Evolutionary conservation across 345 rosid genomes (phyloP), one percentile per base, ranked within the genome.

Genomic region (Mangifera indica): DNA sequence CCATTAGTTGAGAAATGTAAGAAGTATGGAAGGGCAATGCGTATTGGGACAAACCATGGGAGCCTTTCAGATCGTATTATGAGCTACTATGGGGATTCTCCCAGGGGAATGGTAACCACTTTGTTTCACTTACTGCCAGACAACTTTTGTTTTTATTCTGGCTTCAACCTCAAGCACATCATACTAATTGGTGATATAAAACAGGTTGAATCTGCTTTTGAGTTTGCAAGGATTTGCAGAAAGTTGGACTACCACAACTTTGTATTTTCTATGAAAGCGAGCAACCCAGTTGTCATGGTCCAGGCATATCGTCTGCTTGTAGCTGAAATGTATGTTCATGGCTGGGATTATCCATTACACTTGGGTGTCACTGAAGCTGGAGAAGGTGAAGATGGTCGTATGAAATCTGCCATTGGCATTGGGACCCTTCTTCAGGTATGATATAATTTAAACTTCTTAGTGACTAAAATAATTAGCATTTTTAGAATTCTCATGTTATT

Each of bases 361-460:
- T 87, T 92, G 81, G 99, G 99, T 52, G 99, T 95, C 60, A 95
- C 99, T 72, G 98, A 95, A 85, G 99, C 98, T 73, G 98, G 99
- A 83, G 99, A 95, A 88, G 99, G 99, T 42, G 97, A 92, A 81
- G 99, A 95, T 85, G 99, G 99, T 22, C 85, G 99, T 73, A 95
- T 95, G 97, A 95, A 95, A 81, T 95, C 98, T 79, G 98, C 99
- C 18, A 95, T 95, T 79, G 98, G 98, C 48, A 95, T 92, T 62
- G 99, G 98, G 52, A 92, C 99, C 26, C 98, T 92, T 80, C 98
- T 91, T 80, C 91, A 88, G 96, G 99, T 91, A 84, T 32, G 44
- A 63, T 75, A 24, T 34, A 42, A 24, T 46, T 26, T 56, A n/a
- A 61, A 69, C 25, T 71, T 54, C 54, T 54, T 70, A 55, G 63